phyloP scores from a whole-genome alignment of 208 protist genomes.

The Wallacemonas sp. region DNA sequence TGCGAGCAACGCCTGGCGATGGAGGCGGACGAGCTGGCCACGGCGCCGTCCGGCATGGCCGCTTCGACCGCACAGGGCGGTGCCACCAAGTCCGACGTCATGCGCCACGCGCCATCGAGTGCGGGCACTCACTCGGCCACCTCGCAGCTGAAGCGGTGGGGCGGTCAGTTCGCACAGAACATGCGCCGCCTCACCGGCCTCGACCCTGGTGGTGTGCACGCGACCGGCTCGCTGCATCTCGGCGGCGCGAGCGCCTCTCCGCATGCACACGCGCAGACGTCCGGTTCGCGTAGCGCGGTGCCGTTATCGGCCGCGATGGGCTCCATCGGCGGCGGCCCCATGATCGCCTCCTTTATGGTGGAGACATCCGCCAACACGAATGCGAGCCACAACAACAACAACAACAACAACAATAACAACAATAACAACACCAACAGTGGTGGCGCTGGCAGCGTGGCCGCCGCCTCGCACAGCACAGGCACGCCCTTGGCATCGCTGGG shows the following conservation, averaged over 20 bases:
- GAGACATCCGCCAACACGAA: too few relatives aligned
- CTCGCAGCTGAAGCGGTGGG: constrained; percentile 17
- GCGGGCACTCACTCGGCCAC: not conserved
- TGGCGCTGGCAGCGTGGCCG: not conserved
- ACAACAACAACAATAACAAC: too few relatives aligned
- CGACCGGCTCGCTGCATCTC: too few relatives aligned
- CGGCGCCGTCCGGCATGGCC: not conserved
- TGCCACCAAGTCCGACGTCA: too few relatives aligned
- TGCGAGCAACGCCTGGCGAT: not conserved
- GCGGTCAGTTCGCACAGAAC: constrained; percentile 13
- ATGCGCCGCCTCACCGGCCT: constrained; percentile 8
- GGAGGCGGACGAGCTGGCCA: not conserved
- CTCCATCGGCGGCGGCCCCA: not conserved
- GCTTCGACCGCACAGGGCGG: too few relatives aligned
- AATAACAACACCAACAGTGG: not conserved
- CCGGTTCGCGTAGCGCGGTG: too few relatives aligned
- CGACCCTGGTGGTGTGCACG: not conserved
- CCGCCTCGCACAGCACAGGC: not conserved
- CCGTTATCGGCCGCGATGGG: not conserved
- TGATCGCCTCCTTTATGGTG: not conserved
- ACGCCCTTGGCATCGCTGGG: not conserved
- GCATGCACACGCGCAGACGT: too few relatives aligned
- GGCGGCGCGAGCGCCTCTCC: too few relatives aligned
- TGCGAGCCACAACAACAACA: too few relatives aligned
- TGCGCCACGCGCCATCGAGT: not conserved